Percentiles rank a stretch among this genome's conserved stretches.
Evolutionary conservation across 2,329 filamentous ascomycete species (phyloP).

Genomic region (Lasiodiplodia sp.): DNA sequence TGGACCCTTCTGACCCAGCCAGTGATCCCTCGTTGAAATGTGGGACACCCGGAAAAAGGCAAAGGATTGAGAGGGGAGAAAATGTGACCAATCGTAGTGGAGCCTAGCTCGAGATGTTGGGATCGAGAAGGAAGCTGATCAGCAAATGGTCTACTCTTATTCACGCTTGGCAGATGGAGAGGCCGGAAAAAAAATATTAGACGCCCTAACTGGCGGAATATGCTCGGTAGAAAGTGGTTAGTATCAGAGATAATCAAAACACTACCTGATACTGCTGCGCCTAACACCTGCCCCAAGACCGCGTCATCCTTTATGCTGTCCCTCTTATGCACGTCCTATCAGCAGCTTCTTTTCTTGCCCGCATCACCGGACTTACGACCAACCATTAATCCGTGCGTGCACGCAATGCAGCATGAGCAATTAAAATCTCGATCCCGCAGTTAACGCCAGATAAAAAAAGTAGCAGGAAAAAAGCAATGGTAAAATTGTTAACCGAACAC

Average conservation of each 20-base stretch:
- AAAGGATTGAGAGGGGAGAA: neutral
- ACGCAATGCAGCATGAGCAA: neutral
- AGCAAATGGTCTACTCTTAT: constrained; percentile 7
- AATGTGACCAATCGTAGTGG: constrained; percentile 4
- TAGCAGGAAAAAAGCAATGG: neutral
- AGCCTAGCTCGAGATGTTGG: constrained; percentile 10
- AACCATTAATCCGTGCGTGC: neutral
- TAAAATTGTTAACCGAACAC: neutral
- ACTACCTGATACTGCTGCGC: constrained; percentile 8
- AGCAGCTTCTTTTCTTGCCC: neutral
- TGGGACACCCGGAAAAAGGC: neutral
- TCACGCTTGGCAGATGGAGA: neutral
- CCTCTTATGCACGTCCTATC: neutral
- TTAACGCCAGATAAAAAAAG: neutral
- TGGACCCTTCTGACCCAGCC: neutral
- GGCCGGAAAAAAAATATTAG: neutral
- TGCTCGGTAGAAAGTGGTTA: neutral
- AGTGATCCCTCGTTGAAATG: neutral
- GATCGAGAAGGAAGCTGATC: neutral
- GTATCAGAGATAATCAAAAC: neutral
- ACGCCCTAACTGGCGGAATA: neutral
- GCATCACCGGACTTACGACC: neutral
- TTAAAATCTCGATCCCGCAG: neutral
- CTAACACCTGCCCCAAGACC: neutral
- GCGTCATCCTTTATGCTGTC: neutral